These are phyloP conservation scores for Saturnispora saitoi DNA, from an alignment of 805 yeast genomes.

Conservation along the genomic window DNA sequence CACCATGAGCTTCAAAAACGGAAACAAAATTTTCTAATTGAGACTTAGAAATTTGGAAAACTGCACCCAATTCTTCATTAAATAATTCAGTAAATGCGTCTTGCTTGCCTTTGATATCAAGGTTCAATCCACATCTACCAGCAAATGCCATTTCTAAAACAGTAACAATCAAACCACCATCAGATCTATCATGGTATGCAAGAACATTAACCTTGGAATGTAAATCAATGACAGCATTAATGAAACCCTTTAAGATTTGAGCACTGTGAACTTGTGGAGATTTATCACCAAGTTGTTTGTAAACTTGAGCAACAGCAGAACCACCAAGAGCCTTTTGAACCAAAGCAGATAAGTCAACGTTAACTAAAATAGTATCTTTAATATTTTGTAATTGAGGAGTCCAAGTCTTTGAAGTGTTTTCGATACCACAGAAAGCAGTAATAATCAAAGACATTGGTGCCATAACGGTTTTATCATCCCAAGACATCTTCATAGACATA, in stretches of 20 bases:
- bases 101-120: conserved; percentile 33
- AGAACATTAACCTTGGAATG: conserved; percentile 61
- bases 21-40: conserved; percentile 48
- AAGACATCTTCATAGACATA: conserved; percentile 98
- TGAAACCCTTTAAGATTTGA: conserved; percentile 54
- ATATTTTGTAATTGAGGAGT: conserved; percentile 66
- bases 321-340: conserved; percentile 67
- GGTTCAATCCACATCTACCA: conserved; percentile 73
- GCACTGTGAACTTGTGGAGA: conserved; percentile 79
- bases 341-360: conserved; percentile 68
- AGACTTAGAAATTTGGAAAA: conserved; percentile 67
- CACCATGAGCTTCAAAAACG: conserved; percentile 49
- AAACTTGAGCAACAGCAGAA: conserved; percentile 91
- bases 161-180: conserved; percentile 88
- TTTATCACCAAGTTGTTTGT: conserved; percentile 72
- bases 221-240: conserved; percentile 59
- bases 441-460: conserved; percentile 90
- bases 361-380: conserved; percentile 52
- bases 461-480: conserved; percentile 88
- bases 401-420: conserved; percentile 85
- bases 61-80: conserved; percentile 93
- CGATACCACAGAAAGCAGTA: conserved; percentile 87
- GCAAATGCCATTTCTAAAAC: conserved; percentile 95
- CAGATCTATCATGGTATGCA: conserved; percentile 93
- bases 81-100: conserved; percentile 50